Conservation (phyloP, 768 basidiomycete genomes). For the Mycena kentingensis region DNA sequence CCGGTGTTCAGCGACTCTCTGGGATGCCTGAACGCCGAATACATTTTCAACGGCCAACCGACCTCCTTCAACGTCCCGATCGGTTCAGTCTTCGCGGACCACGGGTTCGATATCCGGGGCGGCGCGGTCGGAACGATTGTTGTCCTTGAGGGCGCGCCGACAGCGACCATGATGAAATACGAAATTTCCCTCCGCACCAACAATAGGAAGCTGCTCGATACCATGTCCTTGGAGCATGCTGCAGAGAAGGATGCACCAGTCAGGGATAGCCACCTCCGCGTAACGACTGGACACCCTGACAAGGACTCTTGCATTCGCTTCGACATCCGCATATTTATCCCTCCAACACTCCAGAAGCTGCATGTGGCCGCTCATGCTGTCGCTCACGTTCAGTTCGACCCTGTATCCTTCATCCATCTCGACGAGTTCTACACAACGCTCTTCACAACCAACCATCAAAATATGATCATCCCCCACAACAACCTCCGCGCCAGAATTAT, state of each 20-base stretch:
- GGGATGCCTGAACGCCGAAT: conserved; percentile 47
- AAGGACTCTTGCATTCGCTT: conserved; percentile 50
- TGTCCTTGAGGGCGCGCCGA: conserved; percentile 45
- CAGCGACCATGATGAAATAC: conserved; percentile 47
- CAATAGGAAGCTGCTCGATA: conserved; percentile 41
- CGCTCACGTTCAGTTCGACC: conserved; percentile 53
- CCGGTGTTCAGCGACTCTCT: conserved; percentile 56
- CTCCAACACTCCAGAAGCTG: conserved; percentile 51
- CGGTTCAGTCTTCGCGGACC: conserved; percentile 37
- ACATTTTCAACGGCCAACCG: conserved; percentile 45
- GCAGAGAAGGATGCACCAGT: conserved; percentile 34
- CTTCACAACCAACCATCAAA: conserved; percentile 36
- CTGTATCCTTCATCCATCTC: conserved; percentile 43
- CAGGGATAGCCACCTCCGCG: conserved; percentile 37
- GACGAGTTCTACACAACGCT: conserved; percentile 49
- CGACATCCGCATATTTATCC: conserved; percentile 54
- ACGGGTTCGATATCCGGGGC: conserved; percentile 50
- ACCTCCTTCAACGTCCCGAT: conserved; percentile 42
- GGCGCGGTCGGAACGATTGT: conserved; percentile 52
- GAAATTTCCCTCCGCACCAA: conserved; percentile 50
- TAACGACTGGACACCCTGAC: conserved; percentile 38
- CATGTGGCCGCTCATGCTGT: conserved; percentile 44
- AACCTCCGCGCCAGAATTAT: conserved; percentile 42
- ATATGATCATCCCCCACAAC: conserved; percentile 49
- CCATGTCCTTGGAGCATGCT: conserved; percentile 39